These are phyloP conservation scores for Yamadazyma scolyti DNA, from an alignment of 805 yeast species.

Conservation along the genomic window DNA sequence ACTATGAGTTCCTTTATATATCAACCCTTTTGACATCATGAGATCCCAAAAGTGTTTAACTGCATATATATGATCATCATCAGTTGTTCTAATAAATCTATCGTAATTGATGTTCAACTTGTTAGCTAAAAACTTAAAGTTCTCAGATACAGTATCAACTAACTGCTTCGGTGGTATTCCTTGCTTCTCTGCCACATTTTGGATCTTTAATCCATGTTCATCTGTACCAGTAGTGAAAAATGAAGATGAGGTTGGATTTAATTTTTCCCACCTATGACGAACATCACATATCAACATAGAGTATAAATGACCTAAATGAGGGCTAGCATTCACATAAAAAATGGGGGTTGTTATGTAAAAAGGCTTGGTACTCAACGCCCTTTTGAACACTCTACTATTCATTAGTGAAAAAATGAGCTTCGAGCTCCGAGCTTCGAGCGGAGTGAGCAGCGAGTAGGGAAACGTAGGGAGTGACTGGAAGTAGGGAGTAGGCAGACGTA, in stretches of 20 bases:
- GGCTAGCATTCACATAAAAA: slow-evolving; percentile 91
- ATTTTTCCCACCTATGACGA: slow-evolving; percentile 64
- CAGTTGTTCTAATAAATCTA: slow-evolving; percentile 89
- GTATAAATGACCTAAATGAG: slow-evolving; percentile 92
- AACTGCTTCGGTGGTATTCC: slow-evolving; percentile 55
- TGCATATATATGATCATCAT: slow-evolving; percentile 64
- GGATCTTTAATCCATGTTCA: slow-evolving; percentile 94
- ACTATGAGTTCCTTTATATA: slow-evolving; percentile 77
- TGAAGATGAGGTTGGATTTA: slow-evolving; percentile 30
- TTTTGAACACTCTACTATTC: no score
- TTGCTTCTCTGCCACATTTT: slow-evolving; percentile 65
- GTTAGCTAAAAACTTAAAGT: slow-evolving; percentile 64
- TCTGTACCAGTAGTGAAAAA: slow-evolving; percentile 89
- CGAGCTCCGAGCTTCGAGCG: no score
- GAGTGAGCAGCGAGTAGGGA: no score
- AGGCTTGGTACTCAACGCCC: no score
- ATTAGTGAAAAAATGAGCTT: no score
- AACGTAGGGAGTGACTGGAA: no score
- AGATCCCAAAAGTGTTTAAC: slow-evolving; percentile 69
- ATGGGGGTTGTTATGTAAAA: slow-evolving; percentile 79
- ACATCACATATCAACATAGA: slow-evolving; percentile 84
- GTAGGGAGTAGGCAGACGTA: no score
- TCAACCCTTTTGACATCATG: slow-evolving; percentile 56
- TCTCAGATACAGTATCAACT: slow-evolving; percentile 65
- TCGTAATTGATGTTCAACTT: slow-evolving; percentile 56